Conservation (phyloP, 179 eudicot species). For the Nepenthes alata region DNA sequence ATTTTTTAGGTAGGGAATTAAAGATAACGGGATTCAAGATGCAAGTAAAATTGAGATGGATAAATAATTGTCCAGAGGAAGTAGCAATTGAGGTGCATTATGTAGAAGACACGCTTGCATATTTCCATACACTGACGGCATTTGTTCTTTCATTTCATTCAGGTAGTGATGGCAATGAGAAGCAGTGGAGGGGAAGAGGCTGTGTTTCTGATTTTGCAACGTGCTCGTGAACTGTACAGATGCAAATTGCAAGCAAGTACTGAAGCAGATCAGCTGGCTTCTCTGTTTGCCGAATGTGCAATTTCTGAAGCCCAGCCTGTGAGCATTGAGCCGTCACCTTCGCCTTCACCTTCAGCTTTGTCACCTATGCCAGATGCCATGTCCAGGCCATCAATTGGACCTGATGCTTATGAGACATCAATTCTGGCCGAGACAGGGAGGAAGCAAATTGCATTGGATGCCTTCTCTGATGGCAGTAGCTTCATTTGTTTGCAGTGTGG, state of each 20-base stretch:
- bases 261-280: conserved; percentile 80
- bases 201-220: conserved; percentile 45
- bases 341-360: conserved; percentile 11
- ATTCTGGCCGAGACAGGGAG: conserved; percentile 79
- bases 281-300: conserved; percentile 91
- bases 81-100: too few species aligned
- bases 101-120: too few species aligned
- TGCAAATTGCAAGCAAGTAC: conserved; percentile 46
- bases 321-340: conserved; percentile 10
- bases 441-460: conserved; percentile 71
- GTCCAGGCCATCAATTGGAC: conserved; percentile 9
- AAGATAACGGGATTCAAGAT: too few species aligned
- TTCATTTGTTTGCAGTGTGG: conserved; percentile 89
- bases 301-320: conserved; percentile 75
- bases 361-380: conserved; percentile 5
- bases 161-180: conserved; percentile 89
- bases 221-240: conserved; percentile 67
- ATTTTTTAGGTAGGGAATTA: too few species aligned
- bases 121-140: too few species aligned
- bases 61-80: too few species aligned
- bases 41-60: too few species aligned
- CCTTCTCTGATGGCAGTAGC: conserved; percentile 86
- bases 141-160: conserved; percentile 2
- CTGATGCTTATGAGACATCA: conserved; percentile 43
- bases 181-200: conserved; percentile 70